Evolutionary conservation across 1,139 yeast species (phyloP).

Genomic region (Diutina sp.): DNA sequence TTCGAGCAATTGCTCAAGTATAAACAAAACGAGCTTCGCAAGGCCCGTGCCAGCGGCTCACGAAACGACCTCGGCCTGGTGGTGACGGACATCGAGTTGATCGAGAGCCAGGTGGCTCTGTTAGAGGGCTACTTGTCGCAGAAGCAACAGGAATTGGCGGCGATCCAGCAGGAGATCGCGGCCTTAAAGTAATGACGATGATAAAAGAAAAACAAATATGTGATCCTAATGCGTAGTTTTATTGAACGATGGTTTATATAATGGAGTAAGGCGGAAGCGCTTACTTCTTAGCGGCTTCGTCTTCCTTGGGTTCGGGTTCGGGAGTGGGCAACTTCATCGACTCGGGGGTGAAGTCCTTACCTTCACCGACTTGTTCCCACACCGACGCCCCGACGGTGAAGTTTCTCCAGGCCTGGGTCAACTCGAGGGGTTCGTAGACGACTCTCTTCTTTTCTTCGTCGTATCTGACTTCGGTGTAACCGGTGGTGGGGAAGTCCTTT

Average conservation of each 20-base stretch:
- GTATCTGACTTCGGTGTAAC: slow-evolving; percentile 80
- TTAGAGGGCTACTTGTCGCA: slow-evolving; percentile 42
- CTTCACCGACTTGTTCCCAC: slow-evolving; percentile 90
- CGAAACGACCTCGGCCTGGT: slow-evolving; percentile 26
- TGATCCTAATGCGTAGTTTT: not conserved
- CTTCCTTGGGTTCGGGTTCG: slow-evolving; percentile 56
- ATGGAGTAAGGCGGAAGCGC: not conserved
- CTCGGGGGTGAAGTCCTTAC: slow-evolving; percentile 73
- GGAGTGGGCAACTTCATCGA: slow-evolving; percentile 73
- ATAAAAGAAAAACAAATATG: not conserved
- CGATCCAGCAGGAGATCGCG: slow-evolving; percentile 30
- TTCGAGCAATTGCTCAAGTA: slow-evolving; percentile 70
- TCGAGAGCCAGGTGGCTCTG: slow-evolving; percentile 51
- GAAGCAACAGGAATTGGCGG: slow-evolving; percentile 38
- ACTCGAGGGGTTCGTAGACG: slow-evolving; percentile 80
- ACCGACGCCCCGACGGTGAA: slow-evolving; percentile 79
- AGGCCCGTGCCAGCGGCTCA: not conserved
- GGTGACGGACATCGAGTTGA: slow-evolving; percentile 46
- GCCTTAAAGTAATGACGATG: not conserved
- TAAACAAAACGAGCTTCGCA: slow-evolving; percentile 12
- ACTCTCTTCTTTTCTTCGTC: slow-evolving; percentile 87
- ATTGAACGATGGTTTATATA: not conserved
- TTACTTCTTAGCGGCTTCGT: slow-evolving; percentile 18
- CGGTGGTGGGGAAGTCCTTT: slow-evolving; percentile 88
- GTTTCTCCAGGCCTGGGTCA: slow-evolving; percentile 87